Base-by-base conservation (phyloP, 1,284 basidiomycete genomes). In the Puccinia hordei region DNA sequence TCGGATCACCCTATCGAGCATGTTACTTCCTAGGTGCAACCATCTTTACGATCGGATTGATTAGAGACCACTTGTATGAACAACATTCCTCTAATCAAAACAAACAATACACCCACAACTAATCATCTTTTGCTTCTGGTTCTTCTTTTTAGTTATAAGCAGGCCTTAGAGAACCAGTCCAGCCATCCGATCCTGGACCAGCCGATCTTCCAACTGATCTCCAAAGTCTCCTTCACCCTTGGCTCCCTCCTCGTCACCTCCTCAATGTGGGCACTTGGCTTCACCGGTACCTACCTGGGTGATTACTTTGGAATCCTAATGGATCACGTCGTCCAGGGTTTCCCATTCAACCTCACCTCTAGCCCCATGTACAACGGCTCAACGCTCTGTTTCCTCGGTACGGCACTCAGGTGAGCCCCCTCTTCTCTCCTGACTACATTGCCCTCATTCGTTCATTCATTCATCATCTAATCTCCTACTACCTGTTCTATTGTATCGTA, bases 261-360 rank as follows among this genome's bases (percentile, higher is more conserved):
- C 22, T 85, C 84, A 41, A 86, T 86, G 85, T 86, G 83, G 82
- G 83, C 83, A 19, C 79, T 86, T 9, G 85, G 85, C 74, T 82
- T 86, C 22, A 86, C 85, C 19, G 85, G 85, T 49, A 86, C 85
- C 24, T 86, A 85, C 82, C 81, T 86, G 5, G 85, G 85, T 27
- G 85, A 86, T 82, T 86, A 86, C 83, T 86, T 85, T 83, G 85
- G 85, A 53, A 86, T 86, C 80, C 81, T 86, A 8, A 86, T 86
- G 85, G 83, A 84, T 72, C 77, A 83, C 79, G 85, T 85, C 55
- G 85, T 86, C 57, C 84, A 84, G 2, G 83, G 85, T 44, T 86
- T 86, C 73, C 85, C 85, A 0, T 86, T 86, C 81, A 85, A 84
- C 65, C 81, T 85, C 35, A 82, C 83, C 78, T 81, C 79, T 46